A percentile compares a stretch with the other conserved stretches of the same genome.
Evolutionary conservation across 2,329 filamentous ascomycete genomes (phyloP).

Genomic region (Cytospora piceicola): DNA sequence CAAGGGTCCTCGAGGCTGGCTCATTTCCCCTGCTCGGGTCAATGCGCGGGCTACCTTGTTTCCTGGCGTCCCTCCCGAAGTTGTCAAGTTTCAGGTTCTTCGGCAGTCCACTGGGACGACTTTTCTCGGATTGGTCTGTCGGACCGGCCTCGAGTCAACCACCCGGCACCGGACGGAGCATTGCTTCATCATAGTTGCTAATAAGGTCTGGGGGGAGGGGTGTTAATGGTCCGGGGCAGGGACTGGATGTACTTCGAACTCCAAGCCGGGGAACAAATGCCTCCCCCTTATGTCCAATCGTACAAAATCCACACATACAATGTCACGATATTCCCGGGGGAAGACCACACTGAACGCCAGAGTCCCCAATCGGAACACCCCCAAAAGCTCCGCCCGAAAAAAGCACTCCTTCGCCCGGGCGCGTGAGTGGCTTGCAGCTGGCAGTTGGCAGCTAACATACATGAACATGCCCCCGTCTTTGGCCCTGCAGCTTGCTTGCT

Average conservation of each 20-base stretch:
- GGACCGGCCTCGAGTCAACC: slow-evolving; percentile 14
- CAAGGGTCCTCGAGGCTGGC: slow-evolving; percentile 3
- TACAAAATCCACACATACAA: slow-evolving; percentile 6
- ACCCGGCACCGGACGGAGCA: neutral
- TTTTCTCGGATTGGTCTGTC: slow-evolving; percentile 6
- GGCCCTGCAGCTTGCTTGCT: neutral
- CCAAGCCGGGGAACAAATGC: neutral
- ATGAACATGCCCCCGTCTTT: neutral
- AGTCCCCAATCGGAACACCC: slow-evolving; percentile 17
- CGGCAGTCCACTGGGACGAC: slow-evolving; percentile 12
- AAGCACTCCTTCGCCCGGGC: neutral
- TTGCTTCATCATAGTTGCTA: neutral
- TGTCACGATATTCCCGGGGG: slow-evolving; percentile 2
- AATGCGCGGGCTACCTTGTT: neutral
- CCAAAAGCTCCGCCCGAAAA: slow-evolving; percentile 7
- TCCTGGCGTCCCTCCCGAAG: neutral
- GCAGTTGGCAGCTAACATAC: neutral
- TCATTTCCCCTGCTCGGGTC: slow-evolving; percentile 1
- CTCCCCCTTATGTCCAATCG: neutral
- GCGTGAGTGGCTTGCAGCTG: neutral
- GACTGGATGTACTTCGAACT: neutral
- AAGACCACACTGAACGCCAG: neutral
- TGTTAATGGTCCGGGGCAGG: neutral
- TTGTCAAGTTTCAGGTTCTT: neutral
- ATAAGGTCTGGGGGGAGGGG: neutral